Base-by-base conservation (phyloP, 495 filamentous ascomycete species). In the Neurospora sp. region DNA sequence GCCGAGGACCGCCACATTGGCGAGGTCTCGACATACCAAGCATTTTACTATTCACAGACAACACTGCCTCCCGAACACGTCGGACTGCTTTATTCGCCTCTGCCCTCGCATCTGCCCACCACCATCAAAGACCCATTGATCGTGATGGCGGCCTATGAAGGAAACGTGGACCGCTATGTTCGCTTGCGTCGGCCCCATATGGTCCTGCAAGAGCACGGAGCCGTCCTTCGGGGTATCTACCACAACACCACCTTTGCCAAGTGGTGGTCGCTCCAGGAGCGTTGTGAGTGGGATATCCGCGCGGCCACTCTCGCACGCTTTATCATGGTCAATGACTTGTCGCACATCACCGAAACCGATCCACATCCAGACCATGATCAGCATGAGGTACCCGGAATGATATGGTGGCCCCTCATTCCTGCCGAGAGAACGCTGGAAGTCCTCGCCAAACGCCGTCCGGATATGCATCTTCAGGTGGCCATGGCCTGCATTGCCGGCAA, bases 161-260 rank as follows among this genome's bases (percentile, higher is more conserved):
- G 76, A n/a, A 71, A 77, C 6, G n/a, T 77, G 3, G 74, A 77
- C 70, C 66, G 75, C 66, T 75, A 75, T 38, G 6, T 68, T 22
- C 75, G 74, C 20, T 41, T 77, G 35, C 74, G 76, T 4, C 72
- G 76, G 8, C 74, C 74, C 10, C 0, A 10, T 5, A 31, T 69
- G 31, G 11, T 18, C 37, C 0, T 3, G 9, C 68, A 72, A 42
- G n/a, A 40, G 5, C 1, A 68, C 2, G 73, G 74, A 38, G 53
- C 53, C 12, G 37, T 75, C 20, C 38, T 75, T 9, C 70, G 70
- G 1, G 76, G 76, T 27, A 74, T 73, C 20, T 75, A 74, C 39
- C 70, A 74, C 40, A 72, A 70, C 41, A 75, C 72, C 10, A 69
- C 73, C 11, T 75, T 74, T 42, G 74, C 76, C 37, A 69, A 61